Conservation (phyloP, 768 basidiomycete species). For the Lactarius vividus region DNA sequence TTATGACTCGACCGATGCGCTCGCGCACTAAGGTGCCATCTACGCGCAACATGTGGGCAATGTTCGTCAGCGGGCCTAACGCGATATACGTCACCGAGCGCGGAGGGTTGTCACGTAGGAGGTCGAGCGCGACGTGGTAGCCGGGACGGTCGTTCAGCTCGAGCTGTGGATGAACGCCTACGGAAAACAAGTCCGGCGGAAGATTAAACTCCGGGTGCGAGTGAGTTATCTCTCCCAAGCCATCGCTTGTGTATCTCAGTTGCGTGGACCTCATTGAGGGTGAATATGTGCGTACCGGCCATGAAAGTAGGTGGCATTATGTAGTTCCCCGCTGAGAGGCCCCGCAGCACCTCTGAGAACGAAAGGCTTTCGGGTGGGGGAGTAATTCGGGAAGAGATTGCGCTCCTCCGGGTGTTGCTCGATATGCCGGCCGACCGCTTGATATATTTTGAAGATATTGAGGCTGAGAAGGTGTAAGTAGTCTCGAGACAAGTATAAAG, state of each 20-base stretch:
- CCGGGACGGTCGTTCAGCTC: constrained; percentile 45
- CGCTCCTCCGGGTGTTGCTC: constrained; percentile 51
- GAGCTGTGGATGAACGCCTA: constrained; percentile 44
- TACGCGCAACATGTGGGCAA: constrained; percentile 61
- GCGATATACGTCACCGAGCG: constrained; percentile 67
- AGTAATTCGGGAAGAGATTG: constrained; percentile 61
- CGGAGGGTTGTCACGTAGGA: constrained; percentile 50
- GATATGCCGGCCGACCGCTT: constrained; percentile 59
- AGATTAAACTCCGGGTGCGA: constrained; percentile 65
- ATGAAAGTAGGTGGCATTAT: constrained; percentile 83
- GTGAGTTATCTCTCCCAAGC: constrained; percentile 55
- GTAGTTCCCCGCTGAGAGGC: constrained; percentile 68
- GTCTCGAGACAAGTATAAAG: not conserved
- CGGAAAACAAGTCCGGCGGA: constrained; percentile 21
- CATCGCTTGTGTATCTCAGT: constrained; percentile 50
- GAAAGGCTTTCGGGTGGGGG: constrained; percentile 50
- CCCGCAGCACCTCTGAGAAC: constrained; percentile 60
- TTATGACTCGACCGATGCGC: constrained; percentile 70
- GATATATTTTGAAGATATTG: constrained; percentile 77
- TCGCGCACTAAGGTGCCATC: constrained; percentile 52
- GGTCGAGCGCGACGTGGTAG: constrained; percentile 51
- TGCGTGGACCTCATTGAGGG: not conserved
- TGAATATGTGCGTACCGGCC: constrained; percentile 50
- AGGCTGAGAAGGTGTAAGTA: constrained; percentile 39
- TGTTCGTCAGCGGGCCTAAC: constrained; percentile 76